Conservation (phyloP, 164 flowering plant species). For the Chimonanthus salicifolius region DNA sequence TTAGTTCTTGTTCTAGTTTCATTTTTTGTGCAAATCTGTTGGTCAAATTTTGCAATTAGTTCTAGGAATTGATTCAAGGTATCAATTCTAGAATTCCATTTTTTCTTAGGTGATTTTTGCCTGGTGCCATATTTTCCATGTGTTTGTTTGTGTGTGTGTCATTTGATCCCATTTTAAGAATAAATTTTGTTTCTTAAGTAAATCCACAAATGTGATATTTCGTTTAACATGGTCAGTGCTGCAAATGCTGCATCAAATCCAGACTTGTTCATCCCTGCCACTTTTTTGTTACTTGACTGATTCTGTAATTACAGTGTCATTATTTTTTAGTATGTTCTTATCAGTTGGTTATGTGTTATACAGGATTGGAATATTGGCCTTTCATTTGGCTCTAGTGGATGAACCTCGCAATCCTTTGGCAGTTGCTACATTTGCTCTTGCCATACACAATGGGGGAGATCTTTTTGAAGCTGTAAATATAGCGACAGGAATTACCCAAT, state of each 20-base stretch:
- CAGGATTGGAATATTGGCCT: slow-evolving; percentile 78
- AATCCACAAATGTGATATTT: too few relatives aligned
- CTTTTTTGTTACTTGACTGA: not conserved
- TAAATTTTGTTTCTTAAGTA: too few relatives aligned
- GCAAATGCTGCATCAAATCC: not conserved
- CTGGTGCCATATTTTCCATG: too few relatives aligned
- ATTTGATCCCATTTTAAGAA: too few relatives aligned
- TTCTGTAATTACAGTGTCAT: not conserved
- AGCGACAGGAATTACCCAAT: slow-evolving; percentile 42
- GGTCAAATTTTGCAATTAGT: too few relatives aligned
- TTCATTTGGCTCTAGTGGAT: slow-evolving; percentile 63
- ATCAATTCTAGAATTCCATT: too few relatives aligned
- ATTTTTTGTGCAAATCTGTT: too few relatives aligned
- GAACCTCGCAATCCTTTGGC: slow-evolving; percentile 68
- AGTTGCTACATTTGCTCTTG: slow-evolving; percentile 69
- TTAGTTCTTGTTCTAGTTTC: too few relatives aligned
- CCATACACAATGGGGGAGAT: slow-evolving; percentile 74
- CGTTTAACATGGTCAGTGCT: too few relatives aligned
- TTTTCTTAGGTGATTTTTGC: too few relatives aligned
- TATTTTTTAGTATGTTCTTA: not conserved
- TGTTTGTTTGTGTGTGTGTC: too few relatives aligned
- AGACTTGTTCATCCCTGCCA: not conserved
- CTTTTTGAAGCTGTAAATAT: slow-evolving; percentile 64
- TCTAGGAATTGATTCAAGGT: too few relatives aligned
- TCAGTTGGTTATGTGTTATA: slow-evolving; percentile 3